Conservation (phyloP, 768 basidiomycete species). For the Kockovaella imperatae region DNA sequence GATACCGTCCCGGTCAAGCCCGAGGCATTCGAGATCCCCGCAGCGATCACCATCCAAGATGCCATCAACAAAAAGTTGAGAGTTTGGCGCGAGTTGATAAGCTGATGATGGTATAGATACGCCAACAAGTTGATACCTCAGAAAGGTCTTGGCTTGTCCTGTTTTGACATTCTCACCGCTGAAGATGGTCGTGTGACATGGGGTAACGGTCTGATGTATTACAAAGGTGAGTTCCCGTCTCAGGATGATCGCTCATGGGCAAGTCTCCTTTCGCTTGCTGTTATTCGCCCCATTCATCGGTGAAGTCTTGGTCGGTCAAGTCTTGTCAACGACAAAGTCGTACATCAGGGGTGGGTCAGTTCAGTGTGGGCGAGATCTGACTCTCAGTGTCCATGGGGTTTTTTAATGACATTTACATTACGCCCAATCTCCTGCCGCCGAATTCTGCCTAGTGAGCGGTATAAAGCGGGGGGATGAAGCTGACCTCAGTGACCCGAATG, state of each 20-base stretch:
- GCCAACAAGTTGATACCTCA: slow-evolving; percentile 75
- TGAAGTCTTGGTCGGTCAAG: slow-evolving; percentile 82
- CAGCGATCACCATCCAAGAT: slow-evolving; percentile 68
- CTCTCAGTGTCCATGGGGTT: slow-evolving; percentile 71
- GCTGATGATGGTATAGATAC: slow-evolving; percentile 48
- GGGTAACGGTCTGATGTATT: slow-evolving; percentile 91
- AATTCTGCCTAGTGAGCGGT: slow-evolving; percentile 49
- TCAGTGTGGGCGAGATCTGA: background rate
- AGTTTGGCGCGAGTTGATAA: background rate
- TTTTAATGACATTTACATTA: slow-evolving; percentile 89
- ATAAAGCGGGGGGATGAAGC: background rate
- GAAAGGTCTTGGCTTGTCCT: slow-evolving; percentile 80
- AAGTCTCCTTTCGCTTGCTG: slow-evolving; percentile 81
- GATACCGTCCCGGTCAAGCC: slow-evolving; percentile 88
- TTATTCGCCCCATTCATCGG: slow-evolving; percentile 85
- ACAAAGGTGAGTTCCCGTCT: slow-evolving; percentile 62
- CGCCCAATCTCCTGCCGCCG: slow-evolving; percentile 67
- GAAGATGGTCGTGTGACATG: slow-evolving; percentile 90
- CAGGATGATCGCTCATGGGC: background rate
- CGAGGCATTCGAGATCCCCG: slow-evolving; percentile 68
- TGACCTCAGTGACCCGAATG: slow-evolving; percentile 38
- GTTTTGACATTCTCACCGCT: slow-evolving; percentile 76
- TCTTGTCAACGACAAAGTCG: slow-evolving; percentile 75
- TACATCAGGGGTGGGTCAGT: slow-evolving; percentile 67
- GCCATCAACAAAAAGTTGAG: slow-evolving; percentile 79